Percentiles rank a stretch among this genome's conserved stretches.
phyloP scores from a whole-genome alignment of 169 alveolate genomes.

The Neospora caninum region DNA sequence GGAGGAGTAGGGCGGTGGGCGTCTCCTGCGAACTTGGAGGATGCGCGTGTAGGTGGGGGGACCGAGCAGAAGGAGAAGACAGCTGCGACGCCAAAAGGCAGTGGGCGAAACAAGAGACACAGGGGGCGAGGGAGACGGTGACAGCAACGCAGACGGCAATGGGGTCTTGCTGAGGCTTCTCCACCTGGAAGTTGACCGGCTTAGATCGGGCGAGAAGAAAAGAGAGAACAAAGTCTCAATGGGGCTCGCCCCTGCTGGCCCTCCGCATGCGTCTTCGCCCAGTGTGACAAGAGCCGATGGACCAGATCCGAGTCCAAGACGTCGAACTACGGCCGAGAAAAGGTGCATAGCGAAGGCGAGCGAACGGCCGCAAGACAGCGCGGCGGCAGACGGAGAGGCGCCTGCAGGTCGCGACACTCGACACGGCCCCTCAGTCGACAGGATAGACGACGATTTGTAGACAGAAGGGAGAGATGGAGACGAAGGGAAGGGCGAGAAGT shows the following conservation, averaged over 20 bases:
- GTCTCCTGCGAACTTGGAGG: slow-evolving; percentile 1
- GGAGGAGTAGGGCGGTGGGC: background rate
- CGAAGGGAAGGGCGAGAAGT: background rate
- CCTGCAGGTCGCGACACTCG: background rate
- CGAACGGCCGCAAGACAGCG: background rate
- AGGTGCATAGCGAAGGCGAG: background rate
- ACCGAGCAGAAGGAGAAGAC: slow-evolving; percentile 1
- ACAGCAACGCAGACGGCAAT: background rate
- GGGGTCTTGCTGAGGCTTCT: background rate
- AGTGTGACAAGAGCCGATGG: background rate
- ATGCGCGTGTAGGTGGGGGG: background rate
- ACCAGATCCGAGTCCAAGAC: background rate
- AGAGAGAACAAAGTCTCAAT: background rate
- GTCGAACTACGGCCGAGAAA: background rate
- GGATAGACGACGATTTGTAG: background rate
- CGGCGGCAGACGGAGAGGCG: background rate
- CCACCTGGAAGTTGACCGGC: background rate
- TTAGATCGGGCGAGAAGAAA: background rate
- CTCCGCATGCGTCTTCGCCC: background rate
- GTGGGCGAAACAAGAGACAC: background rate
- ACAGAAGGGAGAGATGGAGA: background rate
- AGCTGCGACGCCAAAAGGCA: background rate
- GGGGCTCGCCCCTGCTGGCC: background rate
- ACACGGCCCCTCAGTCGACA: background rate
- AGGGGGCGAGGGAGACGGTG: background rate